Evolutionary conservation across 768 basidiomycete species (phyloP).

Genomic region (Mycena venus): DNA sequence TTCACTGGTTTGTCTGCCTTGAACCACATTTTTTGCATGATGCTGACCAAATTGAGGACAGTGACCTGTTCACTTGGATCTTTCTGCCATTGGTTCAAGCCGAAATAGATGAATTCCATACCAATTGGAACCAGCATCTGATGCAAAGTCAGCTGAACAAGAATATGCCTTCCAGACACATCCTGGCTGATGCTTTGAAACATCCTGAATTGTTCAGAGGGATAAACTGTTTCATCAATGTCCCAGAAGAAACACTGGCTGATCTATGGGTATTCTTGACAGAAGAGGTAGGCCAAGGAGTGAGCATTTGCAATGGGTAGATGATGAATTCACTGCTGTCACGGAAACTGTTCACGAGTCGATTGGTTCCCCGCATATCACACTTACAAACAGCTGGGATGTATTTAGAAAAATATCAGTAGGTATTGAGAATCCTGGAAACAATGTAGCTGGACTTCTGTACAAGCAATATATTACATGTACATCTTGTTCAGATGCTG

Average conservation of each 20-base stretch:
- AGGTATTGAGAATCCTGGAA: too few relatives aligned
- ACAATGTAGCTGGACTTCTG: too few relatives aligned
- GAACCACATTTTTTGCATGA: not conserved
- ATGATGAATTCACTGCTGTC: too few relatives aligned
- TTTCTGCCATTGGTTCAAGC: constrained; percentile 45
- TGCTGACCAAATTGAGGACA: constrained; percentile 7
- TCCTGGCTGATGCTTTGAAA: constrained; percentile 39
- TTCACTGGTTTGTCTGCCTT: constrained; percentile 8
- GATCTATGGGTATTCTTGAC: not conserved
- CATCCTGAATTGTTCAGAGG: too few relatives aligned
- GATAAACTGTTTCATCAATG: too few relatives aligned
- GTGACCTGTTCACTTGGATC: too few relatives aligned
- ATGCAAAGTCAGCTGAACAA: constrained; percentile 40
- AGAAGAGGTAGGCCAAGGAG: not conserved
- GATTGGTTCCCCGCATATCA: not conserved
- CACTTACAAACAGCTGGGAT: not conserved
- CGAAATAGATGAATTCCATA: constrained; percentile 41
- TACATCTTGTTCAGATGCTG: not conserved
- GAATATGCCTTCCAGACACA: constrained; percentile 45
- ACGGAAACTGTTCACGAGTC: not conserved
- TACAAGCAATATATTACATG: too few relatives aligned
- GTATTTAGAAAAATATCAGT: not conserved
- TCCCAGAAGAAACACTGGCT: not conserved
- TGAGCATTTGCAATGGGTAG: not conserved
- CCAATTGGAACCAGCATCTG: constrained; percentile 47